Conservation (phyloP, 345 rosid genomes). For the Psidium guajava region DNA sequence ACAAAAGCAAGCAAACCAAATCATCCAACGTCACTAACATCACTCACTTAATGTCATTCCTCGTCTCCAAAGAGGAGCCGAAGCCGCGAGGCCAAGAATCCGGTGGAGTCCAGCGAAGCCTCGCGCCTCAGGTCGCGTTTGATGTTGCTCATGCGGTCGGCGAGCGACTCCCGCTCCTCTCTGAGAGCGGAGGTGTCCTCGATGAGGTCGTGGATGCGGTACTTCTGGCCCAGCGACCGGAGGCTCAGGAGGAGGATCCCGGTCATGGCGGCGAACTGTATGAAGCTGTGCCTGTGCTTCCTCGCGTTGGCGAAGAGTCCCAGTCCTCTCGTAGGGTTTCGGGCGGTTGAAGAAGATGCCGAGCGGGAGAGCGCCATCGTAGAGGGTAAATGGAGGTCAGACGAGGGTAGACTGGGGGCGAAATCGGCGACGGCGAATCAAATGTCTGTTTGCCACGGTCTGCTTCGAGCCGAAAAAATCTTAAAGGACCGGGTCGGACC, state of each 20-base stretch:
- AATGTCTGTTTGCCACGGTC: not conserved
- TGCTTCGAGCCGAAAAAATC: not conserved
- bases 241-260: constrained; percentile 70
- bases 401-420: not conserved
- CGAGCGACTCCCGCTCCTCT: constrained; percentile 43
- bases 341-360: constrained; percentile 16
- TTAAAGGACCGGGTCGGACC: not conserved
- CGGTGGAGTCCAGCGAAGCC: constrained; percentile 73
- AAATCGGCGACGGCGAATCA: not conserved
- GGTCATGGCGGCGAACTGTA: constrained; percentile 66
- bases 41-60: constrained; percentile 1
- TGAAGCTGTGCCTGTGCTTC: constrained; percentile 53
- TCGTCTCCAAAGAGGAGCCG: constrained; percentile 53
- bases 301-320: constrained; percentile 44
- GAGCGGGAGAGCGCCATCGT: constrained; percentile 28
- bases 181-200: constrained; percentile 58
- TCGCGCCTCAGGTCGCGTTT: constrained; percentile 50
- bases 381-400: not conserved
- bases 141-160: constrained; percentile 46
- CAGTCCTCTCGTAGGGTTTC: constrained; percentile 21
- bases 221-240: constrained; percentile 84
- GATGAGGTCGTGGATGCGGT: constrained; percentile 56
- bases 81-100: constrained; percentile 65
- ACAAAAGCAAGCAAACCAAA: not conserved
- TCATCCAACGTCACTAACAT: not conserved